These are phyloP conservation scores for Skeletonema costatum DNA, from an alignment of 108 stramenopile species.

Conservation along the genomic window DNA sequence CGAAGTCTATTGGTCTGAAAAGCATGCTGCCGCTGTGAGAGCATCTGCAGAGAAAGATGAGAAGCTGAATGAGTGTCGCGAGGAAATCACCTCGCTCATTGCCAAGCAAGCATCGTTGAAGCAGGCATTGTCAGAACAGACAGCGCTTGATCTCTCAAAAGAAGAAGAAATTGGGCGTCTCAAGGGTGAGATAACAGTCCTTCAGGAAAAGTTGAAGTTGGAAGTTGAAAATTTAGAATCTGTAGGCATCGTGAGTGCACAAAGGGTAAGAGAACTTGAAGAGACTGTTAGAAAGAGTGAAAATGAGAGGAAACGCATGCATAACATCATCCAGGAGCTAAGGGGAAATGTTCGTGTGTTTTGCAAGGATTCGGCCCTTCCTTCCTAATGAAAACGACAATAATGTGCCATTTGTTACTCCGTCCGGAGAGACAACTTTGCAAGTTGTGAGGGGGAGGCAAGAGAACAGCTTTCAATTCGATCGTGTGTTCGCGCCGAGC, in stretches of 20 bases:
- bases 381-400: conserved; percentile 74
- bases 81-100: conserved; percentile 13
- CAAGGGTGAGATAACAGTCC: conserved; percentile 4
- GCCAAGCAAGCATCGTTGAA: conserved; percentile 6
- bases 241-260: not conserved
- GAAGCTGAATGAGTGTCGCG: not conserved
- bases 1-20: conserved; percentile 4
- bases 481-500: conserved; percentile 92
- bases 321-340: conserved; percentile 94
- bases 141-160: conserved; percentile 8
- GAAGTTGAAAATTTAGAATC: conserved; percentile 9
- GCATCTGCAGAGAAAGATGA: not conserved
- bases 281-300: not conserved
- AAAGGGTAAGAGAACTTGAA: conserved; percentile 22
- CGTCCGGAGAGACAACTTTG: conserved; percentile 59
- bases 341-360: conserved; percentile 97
- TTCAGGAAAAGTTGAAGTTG: conserved; percentile 6
- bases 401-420: conserved; percentile 49
- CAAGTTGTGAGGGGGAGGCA: conserved; percentile 28
- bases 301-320: conserved; percentile 59
- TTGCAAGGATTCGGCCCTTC: conserved; percentile 93
- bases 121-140: conserved; percentile 18
- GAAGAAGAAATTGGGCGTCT: conserved; percentile 26
- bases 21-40: not conserved
- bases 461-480: conserved; percentile 78